A percentile compares a stretch with the other conserved stretches of the same genome.
Conservation (phyloP, 345 rosid genomes). For the Nephelium lappaceum region DNA sequence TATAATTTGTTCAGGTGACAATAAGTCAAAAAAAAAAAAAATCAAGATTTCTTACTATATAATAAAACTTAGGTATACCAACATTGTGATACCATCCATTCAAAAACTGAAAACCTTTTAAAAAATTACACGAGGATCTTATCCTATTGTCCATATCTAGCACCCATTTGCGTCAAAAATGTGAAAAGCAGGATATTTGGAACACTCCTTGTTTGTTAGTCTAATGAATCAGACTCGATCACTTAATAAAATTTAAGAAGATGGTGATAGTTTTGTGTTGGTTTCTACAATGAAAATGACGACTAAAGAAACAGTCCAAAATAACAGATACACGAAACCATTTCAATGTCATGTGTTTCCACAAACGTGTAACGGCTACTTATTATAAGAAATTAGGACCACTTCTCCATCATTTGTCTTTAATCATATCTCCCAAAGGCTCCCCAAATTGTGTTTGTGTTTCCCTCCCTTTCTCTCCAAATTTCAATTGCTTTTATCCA, state of each 20-base stretch:
- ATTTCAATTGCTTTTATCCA: no score
- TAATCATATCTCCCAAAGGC: slow-evolving; percentile 28
- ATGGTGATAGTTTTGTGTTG: not conserved
- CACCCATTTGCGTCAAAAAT: no score
- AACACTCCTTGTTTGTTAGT: slow-evolving; percentile 12
- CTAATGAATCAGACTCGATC: not conserved
- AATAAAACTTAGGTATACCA: no score
- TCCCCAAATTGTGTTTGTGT: not conserved
- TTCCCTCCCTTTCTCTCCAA: slow-evolving; percentile 31
- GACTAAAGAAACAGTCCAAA: not conserved
- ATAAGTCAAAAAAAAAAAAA: no score
- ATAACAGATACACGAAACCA: not conserved
- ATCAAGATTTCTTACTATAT: no score
- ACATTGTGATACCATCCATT: no score
- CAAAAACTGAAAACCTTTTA: no score
- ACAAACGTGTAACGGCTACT: not conserved
- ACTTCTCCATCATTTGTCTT: not conserved
- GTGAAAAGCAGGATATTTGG: not conserved
- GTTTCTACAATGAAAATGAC: no score
- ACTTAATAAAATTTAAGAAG: not conserved
- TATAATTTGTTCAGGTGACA: no score
- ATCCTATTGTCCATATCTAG: no score
- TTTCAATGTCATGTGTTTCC: not conserved
- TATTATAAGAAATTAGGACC: slow-evolving; percentile 18
- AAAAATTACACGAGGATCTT: no score